phyloP scores from a whole-genome alignment of 2,329 filamentous ascomycete genomes.

The Fusarium sulawesiense region DNA sequence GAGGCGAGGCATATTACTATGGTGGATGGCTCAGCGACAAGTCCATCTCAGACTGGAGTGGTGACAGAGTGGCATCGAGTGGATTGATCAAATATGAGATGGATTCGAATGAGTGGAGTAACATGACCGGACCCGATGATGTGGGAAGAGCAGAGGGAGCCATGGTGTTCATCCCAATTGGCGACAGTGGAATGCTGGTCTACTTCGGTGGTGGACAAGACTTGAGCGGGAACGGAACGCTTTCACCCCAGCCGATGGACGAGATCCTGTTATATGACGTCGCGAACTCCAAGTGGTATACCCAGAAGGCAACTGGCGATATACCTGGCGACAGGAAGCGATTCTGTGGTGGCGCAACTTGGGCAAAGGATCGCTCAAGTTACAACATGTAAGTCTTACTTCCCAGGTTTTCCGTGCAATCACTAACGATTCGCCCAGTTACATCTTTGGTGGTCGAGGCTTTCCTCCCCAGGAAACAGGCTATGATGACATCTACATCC shows the following conservation, averaged over 20 bases:
- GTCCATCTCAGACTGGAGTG: background rate
- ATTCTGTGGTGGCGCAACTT: slow-evolving; percentile 10
- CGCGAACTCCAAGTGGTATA: slow-evolving; percentile 9
- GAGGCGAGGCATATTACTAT: slow-evolving; percentile 14
- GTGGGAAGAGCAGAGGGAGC: background rate
- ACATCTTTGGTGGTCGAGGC: slow-evolving; percentile 7
- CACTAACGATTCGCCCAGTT: background rate
- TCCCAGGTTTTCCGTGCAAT: rapidly evolving
- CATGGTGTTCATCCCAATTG: background rate
- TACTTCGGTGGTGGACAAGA: slow-evolving; percentile 7
- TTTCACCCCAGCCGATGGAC: background rate
- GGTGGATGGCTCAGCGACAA: slow-evolving; percentile 2
- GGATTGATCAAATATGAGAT: slow-evolving; percentile 8
- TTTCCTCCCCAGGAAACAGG: background rate
- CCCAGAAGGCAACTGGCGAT: background rate
- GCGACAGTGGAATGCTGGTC: slow-evolving; percentile 7
- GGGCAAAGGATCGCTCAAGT: slow-evolving; percentile 8
- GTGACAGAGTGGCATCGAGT: background rate
- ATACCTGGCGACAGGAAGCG: background rate
- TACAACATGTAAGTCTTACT: slow-evolving; percentile 5
- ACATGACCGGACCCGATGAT: background rate
- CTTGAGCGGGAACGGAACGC: background rate
- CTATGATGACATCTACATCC: slow-evolving; percentile 17
- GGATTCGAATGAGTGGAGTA: slow-evolving; percentile 6
- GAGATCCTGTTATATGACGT: slow-evolving; percentile 6